Percentiles rank a stretch among this genome's conserved stretches.
Conservation (phyloP, 2,329 filamentous ascomycete genomes). For the Epichloe coenophiala region DNA sequence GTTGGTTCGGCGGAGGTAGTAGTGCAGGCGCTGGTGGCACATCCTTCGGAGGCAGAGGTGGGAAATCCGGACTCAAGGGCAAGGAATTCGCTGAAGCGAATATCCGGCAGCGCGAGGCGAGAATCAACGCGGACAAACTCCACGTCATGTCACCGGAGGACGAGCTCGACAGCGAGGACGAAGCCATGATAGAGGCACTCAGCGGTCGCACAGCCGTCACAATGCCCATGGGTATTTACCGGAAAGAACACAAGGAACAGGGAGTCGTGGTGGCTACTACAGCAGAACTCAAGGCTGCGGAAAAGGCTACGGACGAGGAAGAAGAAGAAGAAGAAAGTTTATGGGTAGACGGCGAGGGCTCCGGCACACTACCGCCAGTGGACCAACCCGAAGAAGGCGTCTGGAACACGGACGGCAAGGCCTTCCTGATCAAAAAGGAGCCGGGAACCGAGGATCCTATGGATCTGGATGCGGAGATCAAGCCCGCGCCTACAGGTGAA, state of each 20-base stretch:
- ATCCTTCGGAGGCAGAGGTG: constrained; percentile 15
- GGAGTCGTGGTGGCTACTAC: constrained; percentile 41
- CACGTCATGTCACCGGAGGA: constrained; percentile 29
- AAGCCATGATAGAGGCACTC: constrained; percentile 26
- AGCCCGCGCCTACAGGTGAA: constrained; percentile 10
- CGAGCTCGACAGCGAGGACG: constrained; percentile 32
- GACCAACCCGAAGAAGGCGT: constrained; percentile 26
- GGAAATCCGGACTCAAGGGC: constrained; percentile 20
- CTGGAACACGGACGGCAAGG: constrained; percentile 28
- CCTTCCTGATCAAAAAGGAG: constrained; percentile 30
- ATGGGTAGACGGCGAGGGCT: constrained; percentile 26
- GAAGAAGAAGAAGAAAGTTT: constrained; percentile 35
- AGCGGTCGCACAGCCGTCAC: constrained; percentile 18
- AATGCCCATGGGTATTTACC: constrained; percentile 43
- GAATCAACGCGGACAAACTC: constrained; percentile 45
- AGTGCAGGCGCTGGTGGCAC: constrained; percentile 15
- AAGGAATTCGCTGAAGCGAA: constrained; percentile 26
- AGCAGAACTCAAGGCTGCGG: constrained; percentile 42
- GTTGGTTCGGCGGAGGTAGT: constrained; percentile 19
- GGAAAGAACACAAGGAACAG: constrained; percentile 39
- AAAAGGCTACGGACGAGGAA: constrained; percentile 30
- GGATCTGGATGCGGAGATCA: constrained; percentile 24
- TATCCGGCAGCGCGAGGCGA: constrained; percentile 23
- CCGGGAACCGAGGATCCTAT: constrained; percentile 28
- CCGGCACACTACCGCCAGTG: constrained; percentile 12